A percentile compares a stretch with the other conserved stretches of the same genome.
Evolutionary conservation across 192 early-diverging fungal species (phyloP).

Genomic region (Gaertneriomyces sp.): DNA sequence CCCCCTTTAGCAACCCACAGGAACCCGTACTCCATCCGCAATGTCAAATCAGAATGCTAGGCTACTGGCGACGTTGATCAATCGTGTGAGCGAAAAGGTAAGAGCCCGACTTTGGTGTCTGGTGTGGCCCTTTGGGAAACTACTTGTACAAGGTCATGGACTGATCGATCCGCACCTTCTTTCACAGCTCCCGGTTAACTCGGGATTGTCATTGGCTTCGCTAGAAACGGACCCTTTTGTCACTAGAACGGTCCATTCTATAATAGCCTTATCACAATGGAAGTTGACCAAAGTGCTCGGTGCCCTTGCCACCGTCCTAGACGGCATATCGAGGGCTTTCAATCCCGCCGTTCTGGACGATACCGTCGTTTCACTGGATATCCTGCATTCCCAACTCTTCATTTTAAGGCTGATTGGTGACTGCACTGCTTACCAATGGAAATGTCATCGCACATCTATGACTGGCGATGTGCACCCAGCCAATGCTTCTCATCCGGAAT

Average conservation of each 20-base stretch:
- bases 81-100: slow-evolving; percentile 20
- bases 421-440: slow-evolving; percentile 85
- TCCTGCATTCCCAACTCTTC: slow-evolving; percentile 84
- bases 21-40: neutral
- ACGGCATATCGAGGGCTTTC: slow-evolving; percentile 57
- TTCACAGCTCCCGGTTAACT: slow-evolving; percentile 72
- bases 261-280: slow-evolving; percentile 75
- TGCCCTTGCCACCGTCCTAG: slow-evolving; percentile 66
- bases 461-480: too few species aligned
- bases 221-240: slow-evolving; percentile 76
- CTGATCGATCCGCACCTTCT: neutral
- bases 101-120: neutral
- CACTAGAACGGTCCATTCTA: slow-evolving; percentile 68
- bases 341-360: slow-evolving; percentile 34
- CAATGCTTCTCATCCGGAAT: too few species aligned
- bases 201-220: slow-evolving; percentile 56
- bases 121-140: neutral
- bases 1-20: too few species aligned
- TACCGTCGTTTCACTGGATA: slow-evolving; percentile 55
- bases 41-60: neutral
- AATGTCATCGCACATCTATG: slow-evolving; percentile 34
- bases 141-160: neutral
- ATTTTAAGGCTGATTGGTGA: slow-evolving; percentile 75
- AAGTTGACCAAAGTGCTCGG: slow-evolving; percentile 66
- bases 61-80: slow-evolving; percentile 9